phyloP scores from a whole-genome alignment of 2,329 filamentous ascomycete genomes.

The Beauveria bassiana region DNA sequence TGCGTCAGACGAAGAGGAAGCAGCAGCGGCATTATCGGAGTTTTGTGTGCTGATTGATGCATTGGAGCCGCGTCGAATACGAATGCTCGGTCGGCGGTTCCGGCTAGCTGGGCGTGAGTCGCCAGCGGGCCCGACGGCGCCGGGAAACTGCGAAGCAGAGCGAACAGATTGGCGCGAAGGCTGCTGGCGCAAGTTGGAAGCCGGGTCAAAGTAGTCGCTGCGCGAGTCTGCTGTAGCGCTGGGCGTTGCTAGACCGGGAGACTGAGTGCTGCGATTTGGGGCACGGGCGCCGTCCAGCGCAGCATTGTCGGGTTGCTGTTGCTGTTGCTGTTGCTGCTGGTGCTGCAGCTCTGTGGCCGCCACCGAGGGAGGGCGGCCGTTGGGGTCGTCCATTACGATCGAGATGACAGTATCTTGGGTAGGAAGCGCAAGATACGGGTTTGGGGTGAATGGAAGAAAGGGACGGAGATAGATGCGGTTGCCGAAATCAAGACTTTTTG shows the following conservation, averaged over 20 bases:
- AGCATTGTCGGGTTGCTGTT: neutral
- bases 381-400: conserved; percentile 1
- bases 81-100: conserved; percentile 11
- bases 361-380: neutral
- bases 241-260: neutral
- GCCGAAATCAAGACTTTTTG: neutral
- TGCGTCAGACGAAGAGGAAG: neutral
- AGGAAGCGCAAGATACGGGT: neutral
- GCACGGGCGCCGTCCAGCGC: neutral
- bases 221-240: neutral
- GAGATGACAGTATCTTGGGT: neutral
- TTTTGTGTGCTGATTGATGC: neutral
- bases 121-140: neutral
- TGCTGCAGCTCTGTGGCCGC: conserved; percentile 4
- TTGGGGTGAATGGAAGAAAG: neutral
- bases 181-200: neutral
- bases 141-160: neutral
- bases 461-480: neutral
- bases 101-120: conserved; percentile 5
- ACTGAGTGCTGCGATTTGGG: neutral
- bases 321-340: neutral
- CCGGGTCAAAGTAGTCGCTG: neutral
- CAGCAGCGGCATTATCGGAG: neutral
- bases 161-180: conserved; percentile 6
- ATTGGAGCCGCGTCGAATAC: conserved; percentile 10